Evolutionary conservation across 2,329 filamentous ascomycete species (phyloP).

Genomic region (Trichoderma guizhouense): DNA sequence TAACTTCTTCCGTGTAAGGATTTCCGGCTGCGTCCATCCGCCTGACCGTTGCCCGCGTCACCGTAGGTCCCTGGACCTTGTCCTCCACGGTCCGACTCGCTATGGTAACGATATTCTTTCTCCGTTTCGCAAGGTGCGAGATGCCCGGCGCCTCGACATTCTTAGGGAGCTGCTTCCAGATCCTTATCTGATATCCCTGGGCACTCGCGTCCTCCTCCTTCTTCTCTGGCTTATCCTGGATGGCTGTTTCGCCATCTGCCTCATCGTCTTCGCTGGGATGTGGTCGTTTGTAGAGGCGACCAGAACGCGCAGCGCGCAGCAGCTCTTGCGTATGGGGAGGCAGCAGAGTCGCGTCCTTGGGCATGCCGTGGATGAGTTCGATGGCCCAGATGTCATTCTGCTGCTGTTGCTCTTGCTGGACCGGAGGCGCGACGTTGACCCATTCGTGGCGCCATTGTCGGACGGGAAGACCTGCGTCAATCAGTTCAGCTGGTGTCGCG

Average conservation of each 20-base stretch:
- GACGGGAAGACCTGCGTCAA: constrained; percentile 70
- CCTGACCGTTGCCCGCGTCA: constrained; percentile 77
- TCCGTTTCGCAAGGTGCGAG: constrained; percentile 58
- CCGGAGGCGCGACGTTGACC: constrained; percentile 64
- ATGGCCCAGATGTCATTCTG: constrained; percentile 67
- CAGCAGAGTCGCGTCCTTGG: constrained; percentile 76
- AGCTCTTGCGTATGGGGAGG: constrained; percentile 78
- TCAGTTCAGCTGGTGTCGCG: constrained; percentile 27
- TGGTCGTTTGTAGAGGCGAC: constrained; percentile 70
- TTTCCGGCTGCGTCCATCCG: constrained; percentile 76
- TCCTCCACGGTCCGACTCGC: constrained; percentile 50
- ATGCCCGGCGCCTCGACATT: constrained; percentile 52
- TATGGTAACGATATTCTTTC: constrained; percentile 58
- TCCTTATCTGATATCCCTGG: constrained; percentile 53
- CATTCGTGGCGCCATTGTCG: constrained; percentile 81
- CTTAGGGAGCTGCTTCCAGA: constrained; percentile 61
- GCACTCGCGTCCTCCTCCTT: constrained; percentile 59
- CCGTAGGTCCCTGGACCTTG: constrained; percentile 47
- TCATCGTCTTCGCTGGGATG: constrained; percentile 60
- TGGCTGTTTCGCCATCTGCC: constrained; percentile 44
- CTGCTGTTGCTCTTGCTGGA: constrained; percentile 59
- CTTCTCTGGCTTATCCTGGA: constrained; percentile 54
- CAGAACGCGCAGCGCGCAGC: constrained; percentile 74
- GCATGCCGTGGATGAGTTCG: constrained; percentile 77
- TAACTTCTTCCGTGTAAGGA: constrained; percentile 78